Evolutionary conservation across 768 basidiomycete genomes (phyloP).

Genomic region (Termitomyces sp.): DNA sequence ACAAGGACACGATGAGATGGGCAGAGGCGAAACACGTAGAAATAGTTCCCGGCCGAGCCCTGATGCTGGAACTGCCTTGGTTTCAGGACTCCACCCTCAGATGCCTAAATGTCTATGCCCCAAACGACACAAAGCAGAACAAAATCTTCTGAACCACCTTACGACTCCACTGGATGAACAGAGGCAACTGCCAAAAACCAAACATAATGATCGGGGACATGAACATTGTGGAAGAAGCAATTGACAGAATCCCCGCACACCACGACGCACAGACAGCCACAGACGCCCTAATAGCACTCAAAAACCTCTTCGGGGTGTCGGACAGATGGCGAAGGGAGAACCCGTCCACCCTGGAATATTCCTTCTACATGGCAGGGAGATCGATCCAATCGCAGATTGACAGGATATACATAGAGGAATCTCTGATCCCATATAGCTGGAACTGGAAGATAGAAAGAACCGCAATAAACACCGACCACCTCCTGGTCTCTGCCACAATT

Average conservation of each 20-base stretch:
- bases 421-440: too few species aligned
- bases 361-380: too few species aligned
- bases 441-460: too few species aligned
- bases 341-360: too few species aligned
- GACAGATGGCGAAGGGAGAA: too few species aligned
- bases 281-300: too few species aligned
- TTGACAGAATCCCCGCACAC: conserved; percentile 32
- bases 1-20: conserved; percentile 26
- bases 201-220: conserved; percentile 40
- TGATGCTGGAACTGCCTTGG: conserved; percentile 16
- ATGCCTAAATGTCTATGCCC: background rate
- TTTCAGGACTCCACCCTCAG: background rate
- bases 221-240: conserved; percentile 37
- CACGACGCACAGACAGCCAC: too few species aligned
- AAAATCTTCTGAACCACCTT: background rate
- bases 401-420: too few species aligned
- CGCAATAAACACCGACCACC: too few species aligned
- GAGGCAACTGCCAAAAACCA: conserved; percentile 14
- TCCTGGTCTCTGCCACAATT: too few species aligned
- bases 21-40: conserved; percentile 8
- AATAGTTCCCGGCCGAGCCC: conserved; percentile 26
- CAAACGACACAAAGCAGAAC: background rate
- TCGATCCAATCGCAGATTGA: too few species aligned
- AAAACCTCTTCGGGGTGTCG: too few species aligned
- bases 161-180: background rate